These are phyloP conservation scores for Phaeosphaeriaceae sp. DNA, from an alignment of 2,329 filamentous ascomycete species.

Conservation along the genomic window DNA sequence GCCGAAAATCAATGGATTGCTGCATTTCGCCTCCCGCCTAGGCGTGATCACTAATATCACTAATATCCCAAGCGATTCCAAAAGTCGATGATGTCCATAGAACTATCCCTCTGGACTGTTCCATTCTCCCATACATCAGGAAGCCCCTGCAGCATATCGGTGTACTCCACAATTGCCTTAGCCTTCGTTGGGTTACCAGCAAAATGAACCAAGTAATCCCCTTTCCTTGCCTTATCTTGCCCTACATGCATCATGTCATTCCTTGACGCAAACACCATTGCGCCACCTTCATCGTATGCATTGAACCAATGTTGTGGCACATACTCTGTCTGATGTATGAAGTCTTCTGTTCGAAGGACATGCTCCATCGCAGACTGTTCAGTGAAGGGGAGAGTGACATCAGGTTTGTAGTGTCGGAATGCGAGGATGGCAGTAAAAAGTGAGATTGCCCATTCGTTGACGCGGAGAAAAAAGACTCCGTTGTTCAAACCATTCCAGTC, in stretches of 20 bases:
- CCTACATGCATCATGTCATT: slow-evolving; percentile 44
- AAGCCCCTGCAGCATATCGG: slow-evolving; percentile 15
- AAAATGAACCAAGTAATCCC: slow-evolving; percentile 54
- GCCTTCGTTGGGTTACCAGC: slow-evolving; percentile 46
- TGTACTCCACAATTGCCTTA: slow-evolving; percentile 47
- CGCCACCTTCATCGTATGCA: slow-evolving; percentile 46
- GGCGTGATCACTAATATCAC: no score
- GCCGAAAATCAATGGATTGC: no score
- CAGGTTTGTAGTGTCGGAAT: slow-evolving; percentile 49
- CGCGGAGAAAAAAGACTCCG: slow-evolving; percentile 52
- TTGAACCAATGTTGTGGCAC: slow-evolving; percentile 55
- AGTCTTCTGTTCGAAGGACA: slow-evolving; percentile 43
- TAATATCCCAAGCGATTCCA: slow-evolving; percentile 13
- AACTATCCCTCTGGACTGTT: slow-evolving; percentile 30
- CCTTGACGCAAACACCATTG: slow-evolving; percentile 22
- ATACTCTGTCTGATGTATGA: slow-evolving; percentile 40
- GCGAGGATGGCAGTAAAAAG: slow-evolving; percentile 50
- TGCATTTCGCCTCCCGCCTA: no score
- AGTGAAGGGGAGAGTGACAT: slow-evolving; percentile 42
- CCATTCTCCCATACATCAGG: slow-evolving; percentile 31
- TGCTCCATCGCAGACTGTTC: slow-evolving; percentile 53
- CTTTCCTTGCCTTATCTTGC: slow-evolving; percentile 46
- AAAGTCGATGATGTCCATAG: slow-evolving; percentile 33
- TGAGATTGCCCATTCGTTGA: slow-evolving; percentile 48
- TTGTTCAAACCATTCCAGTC: slow-evolving; percentile 54